Evolutionary conservation across 116 monocot genomes (phyloP).

Genomic region (Cymodocea nodosa): DNA sequence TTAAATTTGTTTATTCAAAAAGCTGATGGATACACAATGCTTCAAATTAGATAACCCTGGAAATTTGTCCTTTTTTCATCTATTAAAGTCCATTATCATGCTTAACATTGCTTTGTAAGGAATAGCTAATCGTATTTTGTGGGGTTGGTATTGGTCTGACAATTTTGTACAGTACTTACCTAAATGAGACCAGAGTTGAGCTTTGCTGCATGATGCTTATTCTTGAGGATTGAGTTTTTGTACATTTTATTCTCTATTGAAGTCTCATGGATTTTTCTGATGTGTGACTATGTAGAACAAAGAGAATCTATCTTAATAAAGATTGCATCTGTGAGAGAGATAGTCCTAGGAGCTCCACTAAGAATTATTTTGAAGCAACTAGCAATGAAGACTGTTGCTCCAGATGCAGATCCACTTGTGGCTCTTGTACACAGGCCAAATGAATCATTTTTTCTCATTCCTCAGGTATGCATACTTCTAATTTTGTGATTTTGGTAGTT

Average conservation of each 20-base stretch:
- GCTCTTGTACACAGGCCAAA: conserved; percentile 89
- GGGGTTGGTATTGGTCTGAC: too few species aligned
- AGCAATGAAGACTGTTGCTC: conserved; percentile 38
- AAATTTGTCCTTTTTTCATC: too few species aligned
- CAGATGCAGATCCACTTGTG: conserved; percentile 43
- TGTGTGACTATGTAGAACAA: conserved; percentile 35
- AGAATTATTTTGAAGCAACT: conserved; percentile 71
- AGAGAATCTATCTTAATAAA: conserved; percentile 57
- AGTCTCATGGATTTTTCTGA: not conserved
- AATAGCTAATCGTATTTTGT: too few species aligned
- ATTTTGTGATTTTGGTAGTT: not conserved
- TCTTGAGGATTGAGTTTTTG: not conserved
- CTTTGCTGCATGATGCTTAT: too few species aligned
- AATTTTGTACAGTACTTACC: too few species aligned
- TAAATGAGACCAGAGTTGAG: too few species aligned
- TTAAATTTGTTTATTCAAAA: too few species aligned
- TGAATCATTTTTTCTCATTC: conserved; percentile 84
- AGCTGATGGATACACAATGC: too few species aligned
- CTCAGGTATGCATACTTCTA: conserved; percentile 37
- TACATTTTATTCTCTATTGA: not conserved
- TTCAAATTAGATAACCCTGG: too few species aligned
- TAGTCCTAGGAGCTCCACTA: conserved; percentile 88
- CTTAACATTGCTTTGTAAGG: too few species aligned
- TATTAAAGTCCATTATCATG: too few species aligned
- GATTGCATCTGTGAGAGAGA: conserved; percentile 91